A percentile compares a stretch with the other conserved stretches of the same genome.
phyloP scores from a whole-genome alignment of 257 asterid species.

The Vinca minor region DNA sequence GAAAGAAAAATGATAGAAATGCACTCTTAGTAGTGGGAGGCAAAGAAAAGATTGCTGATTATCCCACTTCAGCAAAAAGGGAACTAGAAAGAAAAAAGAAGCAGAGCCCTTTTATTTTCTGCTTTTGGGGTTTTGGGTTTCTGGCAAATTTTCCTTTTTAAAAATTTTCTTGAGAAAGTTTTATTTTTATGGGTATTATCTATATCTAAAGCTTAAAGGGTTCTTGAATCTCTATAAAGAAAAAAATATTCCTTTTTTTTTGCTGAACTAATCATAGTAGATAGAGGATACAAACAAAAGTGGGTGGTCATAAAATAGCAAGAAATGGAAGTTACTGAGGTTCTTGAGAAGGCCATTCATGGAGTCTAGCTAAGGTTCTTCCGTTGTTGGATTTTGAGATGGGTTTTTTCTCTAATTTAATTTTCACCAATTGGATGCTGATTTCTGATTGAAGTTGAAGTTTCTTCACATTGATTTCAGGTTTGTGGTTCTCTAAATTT shows the following conservation, averaged over 20 bases:
- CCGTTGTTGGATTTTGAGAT: slow-evolving; percentile 2
- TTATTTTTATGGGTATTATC: slow-evolving; percentile 34
- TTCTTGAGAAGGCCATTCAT: slow-evolving; percentile 6
- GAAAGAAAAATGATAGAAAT: not conserved
- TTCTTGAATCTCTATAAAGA: slow-evolving; percentile 29
- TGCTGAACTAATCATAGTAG: slow-evolving; percentile 29
- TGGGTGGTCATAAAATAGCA: no score
- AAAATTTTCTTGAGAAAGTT: slow-evolving; percentile 23
- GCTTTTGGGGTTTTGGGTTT: slow-evolving; percentile 8
- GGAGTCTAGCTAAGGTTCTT: slow-evolving; percentile 6
- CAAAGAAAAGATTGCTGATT: slow-evolving; percentile 17
- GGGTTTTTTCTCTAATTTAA: not conserved
- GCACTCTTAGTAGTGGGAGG: slow-evolving; percentile 29
- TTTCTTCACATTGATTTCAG: slow-evolving; percentile 19
- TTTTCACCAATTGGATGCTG: not conserved
- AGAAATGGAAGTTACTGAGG: slow-evolving; percentile 4
- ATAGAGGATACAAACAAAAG: slow-evolving; percentile 24
- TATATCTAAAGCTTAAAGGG: slow-evolving; percentile 22
- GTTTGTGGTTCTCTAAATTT: slow-evolving; percentile 15
- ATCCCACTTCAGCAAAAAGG: slow-evolving; percentile 3
- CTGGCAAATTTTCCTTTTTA: not conserved
- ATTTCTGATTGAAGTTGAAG: slow-evolving; percentile 11
- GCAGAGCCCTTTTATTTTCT: slow-evolving; percentile 17
- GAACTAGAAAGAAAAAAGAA: slow-evolving; percentile 8
- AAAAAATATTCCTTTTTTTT: slow-evolving; percentile 21